A percentile compares a stretch with the other conserved stretches of the same genome.
Conservation (phyloP, 1,284 basidiomycete species). For the Heterobasidion irregulare region DNA sequence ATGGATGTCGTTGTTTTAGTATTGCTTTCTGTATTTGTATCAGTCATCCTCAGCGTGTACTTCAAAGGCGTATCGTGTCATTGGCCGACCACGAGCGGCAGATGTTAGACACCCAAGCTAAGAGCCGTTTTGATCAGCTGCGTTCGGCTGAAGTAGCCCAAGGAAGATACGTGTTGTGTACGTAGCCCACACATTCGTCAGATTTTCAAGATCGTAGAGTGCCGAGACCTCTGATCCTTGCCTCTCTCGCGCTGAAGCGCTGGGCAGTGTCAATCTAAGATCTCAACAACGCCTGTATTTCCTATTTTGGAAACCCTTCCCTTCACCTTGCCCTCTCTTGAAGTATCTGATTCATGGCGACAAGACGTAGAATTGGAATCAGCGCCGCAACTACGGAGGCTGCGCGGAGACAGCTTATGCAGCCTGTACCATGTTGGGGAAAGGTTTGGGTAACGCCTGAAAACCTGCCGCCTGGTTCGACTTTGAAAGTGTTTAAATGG, state of each 20-base stretch:
- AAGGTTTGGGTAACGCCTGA: constrained; percentile 57
- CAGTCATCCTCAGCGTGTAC: neutral
- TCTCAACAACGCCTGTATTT: neutral
- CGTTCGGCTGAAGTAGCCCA: too few relatives aligned
- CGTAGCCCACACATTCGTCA: too few relatives aligned
- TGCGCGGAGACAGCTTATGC: constrained; percentile 71
- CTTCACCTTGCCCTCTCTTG: neutral
- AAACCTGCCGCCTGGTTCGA: constrained; percentile 41
- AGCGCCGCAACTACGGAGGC: constrained; percentile 69
- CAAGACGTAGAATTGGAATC: constrained; percentile 64
- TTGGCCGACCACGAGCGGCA: too few relatives aligned
- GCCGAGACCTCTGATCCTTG: too few relatives aligned
- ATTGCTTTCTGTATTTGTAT: too few relatives aligned
- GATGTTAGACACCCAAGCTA: too few relatives aligned
- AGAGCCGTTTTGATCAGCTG: too few relatives aligned
- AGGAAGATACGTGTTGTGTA: too few relatives aligned
- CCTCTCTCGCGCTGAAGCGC: too few relatives aligned
- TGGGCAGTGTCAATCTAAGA: too few relatives aligned
- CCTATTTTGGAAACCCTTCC: neutral
- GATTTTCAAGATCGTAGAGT: too few relatives aligned
- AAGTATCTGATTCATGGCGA: constrained; percentile 39
- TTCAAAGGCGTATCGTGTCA: too few relatives aligned
- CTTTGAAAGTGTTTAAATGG: constrained; percentile 63
- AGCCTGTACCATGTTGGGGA: constrained; percentile 74
- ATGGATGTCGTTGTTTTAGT: neutral